Percentiles rank a stretch among this genome's conserved stretches.
Evolutionary conservation across 805 yeast species (phyloP).

Genomic region (Debaryomyces maramus): DNA sequence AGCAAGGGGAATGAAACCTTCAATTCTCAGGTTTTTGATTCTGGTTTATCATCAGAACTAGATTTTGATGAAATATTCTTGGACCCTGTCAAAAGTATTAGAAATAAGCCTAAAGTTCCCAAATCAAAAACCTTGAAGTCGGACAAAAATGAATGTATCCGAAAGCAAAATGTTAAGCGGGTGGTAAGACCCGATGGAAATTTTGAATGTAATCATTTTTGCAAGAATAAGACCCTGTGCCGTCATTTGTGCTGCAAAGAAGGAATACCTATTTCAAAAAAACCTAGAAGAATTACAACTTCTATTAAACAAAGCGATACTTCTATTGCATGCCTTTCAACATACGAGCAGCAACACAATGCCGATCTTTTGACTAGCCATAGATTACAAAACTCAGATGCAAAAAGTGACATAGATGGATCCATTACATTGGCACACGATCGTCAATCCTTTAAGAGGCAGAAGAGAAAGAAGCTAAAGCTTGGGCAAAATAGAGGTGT

Average conservation of each 20-base stretch:
- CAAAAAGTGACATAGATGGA: neutral
- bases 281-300: neutral
- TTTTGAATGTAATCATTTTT: slow-evolving; percentile 42
- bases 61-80: neutral
- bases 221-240: slow-evolving; percentile 40
- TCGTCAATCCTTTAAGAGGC: neutral
- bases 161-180: neutral
- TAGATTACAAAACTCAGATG: neutral
- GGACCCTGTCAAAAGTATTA: neutral
- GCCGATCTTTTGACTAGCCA: neutral
- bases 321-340: no score
- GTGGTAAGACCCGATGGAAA: slow-evolving; percentile 25
- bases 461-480: neutral
- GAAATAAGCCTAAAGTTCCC: neutral
- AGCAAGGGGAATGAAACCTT: neutral
- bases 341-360: neutral
- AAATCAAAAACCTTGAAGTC: neutral
- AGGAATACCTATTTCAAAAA: slow-evolving; percentile 23
- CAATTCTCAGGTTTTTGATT: neutral
- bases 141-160: neutral
- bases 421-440: neutral
- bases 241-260: slow-evolving; percentile 51
- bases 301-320: no score
- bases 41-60: neutral
- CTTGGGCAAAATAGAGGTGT: neutral